A percentile compares a stretch with the other conserved stretches of the same genome.
Conservation (phyloP, 2,329 filamentous ascomycete genomes). For the Tolypocladium ophioglossoides region DNA sequence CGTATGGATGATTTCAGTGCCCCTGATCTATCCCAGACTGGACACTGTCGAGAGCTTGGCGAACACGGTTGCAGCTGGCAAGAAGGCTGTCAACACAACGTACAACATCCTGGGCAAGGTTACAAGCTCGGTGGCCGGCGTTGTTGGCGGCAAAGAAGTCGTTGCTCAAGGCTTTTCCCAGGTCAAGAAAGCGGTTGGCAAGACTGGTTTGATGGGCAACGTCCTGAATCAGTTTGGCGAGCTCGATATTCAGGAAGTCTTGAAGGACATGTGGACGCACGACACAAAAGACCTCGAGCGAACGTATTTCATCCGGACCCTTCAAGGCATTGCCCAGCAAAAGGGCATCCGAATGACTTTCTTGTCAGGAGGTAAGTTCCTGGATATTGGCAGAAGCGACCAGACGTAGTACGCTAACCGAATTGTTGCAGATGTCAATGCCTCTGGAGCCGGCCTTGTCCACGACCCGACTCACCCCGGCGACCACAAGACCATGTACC, state of each 20-base stretch:
- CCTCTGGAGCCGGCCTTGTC: conserved; percentile 82
- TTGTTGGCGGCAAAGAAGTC: conserved; percentile 88
- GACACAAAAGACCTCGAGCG: conserved; percentile 95
- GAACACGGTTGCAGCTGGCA: conserved; percentile 84
- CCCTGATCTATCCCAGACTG: conserved; percentile 79
- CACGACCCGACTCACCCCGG: conserved; percentile 86
- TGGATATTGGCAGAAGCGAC: background rate
- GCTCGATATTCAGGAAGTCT: conserved; percentile 85
- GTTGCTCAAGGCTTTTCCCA: conserved; percentile 88
- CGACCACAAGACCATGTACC: conserved; percentile 99
- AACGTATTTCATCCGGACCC: conserved; percentile 89
- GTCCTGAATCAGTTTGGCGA: conserved; percentile 95
- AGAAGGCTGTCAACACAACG: conserved; percentile 91
- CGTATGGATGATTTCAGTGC: conserved; percentile 90
- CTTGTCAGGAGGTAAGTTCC: conserved; percentile 64
- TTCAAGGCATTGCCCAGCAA: conserved; percentile 91
- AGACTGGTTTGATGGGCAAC: conserved; percentile 88
- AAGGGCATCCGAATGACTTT: conserved; percentile 97
- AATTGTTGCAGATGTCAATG: conserved; percentile 58
- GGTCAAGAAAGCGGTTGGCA: conserved; percentile 94
- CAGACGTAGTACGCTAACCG: background rate
- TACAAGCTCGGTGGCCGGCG: conserved; percentile 86
- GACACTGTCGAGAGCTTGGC: conserved; percentile 88
- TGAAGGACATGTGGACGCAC: conserved; percentile 96
- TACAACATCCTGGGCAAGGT: conserved; percentile 96